Evolutionary conservation across 495 filamentous ascomycete genomes (phyloP).

Genomic region (Tetracladium marchalianum): DNA sequence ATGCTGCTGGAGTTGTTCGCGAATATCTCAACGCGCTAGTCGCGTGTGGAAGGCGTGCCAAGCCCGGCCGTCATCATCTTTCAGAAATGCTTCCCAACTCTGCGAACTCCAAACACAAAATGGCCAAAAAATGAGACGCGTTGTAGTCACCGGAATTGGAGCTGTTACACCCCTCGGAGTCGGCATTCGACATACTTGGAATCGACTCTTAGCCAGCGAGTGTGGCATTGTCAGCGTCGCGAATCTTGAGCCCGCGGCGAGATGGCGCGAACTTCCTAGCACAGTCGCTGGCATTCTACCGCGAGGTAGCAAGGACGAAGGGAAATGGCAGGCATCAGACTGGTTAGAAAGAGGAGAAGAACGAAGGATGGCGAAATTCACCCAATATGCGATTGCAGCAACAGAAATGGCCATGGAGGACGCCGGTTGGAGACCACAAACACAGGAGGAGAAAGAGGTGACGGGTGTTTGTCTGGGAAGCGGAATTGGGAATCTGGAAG

Average conservation of each 20-base stretch:
- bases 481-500: slow-evolving; percentile 88
- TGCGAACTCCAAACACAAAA: background rate
- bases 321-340: slow-evolving; percentile 68
- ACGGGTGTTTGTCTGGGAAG: slow-evolving; percentile 93
- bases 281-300: slow-evolving; percentile 81
- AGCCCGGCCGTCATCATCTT: too few relatives aligned
- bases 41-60: too few relatives aligned
- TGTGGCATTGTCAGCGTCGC: slow-evolving; percentile 54
- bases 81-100: too few relatives aligned
- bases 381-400: slow-evolving; percentile 84
- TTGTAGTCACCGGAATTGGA: slow-evolving; percentile 91
- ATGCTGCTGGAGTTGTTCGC: too few relatives aligned
- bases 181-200: slow-evolving; percentile 72
- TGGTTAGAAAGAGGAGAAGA: slow-evolving; percentile 64
- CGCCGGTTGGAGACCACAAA: slow-evolving; percentile 65
- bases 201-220: slow-evolving; percentile 62
- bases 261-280: slow-evolving; percentile 55
- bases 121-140: slow-evolving; percentile 61
- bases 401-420: slow-evolving; percentile 79
- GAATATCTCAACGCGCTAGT: too few relatives aligned
- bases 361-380: slow-evolving; percentile 82
- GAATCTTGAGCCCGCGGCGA: slow-evolving; percentile 7
- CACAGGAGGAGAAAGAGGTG: slow-evolving; percentile 54
- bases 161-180: slow-evolving; percentile 86
- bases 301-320: slow-evolving; percentile 43